Base-by-base conservation (phyloP, 2,329 filamentous ascomycete species). In the Colletotrichum simmondsii region DNA sequence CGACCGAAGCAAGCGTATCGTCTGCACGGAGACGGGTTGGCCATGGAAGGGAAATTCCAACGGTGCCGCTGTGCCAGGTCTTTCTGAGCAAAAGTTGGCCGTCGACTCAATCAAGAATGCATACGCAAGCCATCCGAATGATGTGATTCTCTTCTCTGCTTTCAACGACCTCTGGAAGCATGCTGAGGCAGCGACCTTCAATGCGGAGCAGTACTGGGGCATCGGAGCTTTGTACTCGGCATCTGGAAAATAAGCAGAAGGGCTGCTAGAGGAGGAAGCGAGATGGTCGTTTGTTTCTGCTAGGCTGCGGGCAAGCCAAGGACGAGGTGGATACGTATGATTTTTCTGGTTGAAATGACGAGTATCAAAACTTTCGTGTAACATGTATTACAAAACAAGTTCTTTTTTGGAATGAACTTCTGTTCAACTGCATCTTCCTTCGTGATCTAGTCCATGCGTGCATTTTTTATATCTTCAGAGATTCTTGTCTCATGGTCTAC, bases 21-120 rank as follows among this genome's bases (percentile, higher is more conserved):
- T 96, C 49, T 91, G 97, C 76, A 95, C 94, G 1, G 95, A 97
- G 85, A 92, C 92, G 3, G 95, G 95, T 63, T 98, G 95, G 95
- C 95, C 95, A 54, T 91, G 89, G 80, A 81, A 89, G 76, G 95
- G 95, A 22, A 76, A 85, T 14, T 73, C 86, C 65, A 95, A 97
- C 79, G 90, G 90, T 2, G 78, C 80, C 22, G 94, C 94, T n/a
- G 85, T 95, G 2, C 93, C 94, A 0, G 90, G 91, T 14, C 77
- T 84, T n/a, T 83, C 86, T 12, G 91, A 95, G 75, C 95, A 97
- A 81, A 79, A 84, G 12, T 80, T 81, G 26, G 95, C 95, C 12
- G 81, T 97, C 46, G 80, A 83, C 6, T 92, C 91, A 28, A 89
- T 97, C 77, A 90, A 88, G 80, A 78, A 79, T 49, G 84, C 86